phyloP scores from a whole-genome alignment of 805 yeast species.

The Nakazawaea peltata region DNA sequence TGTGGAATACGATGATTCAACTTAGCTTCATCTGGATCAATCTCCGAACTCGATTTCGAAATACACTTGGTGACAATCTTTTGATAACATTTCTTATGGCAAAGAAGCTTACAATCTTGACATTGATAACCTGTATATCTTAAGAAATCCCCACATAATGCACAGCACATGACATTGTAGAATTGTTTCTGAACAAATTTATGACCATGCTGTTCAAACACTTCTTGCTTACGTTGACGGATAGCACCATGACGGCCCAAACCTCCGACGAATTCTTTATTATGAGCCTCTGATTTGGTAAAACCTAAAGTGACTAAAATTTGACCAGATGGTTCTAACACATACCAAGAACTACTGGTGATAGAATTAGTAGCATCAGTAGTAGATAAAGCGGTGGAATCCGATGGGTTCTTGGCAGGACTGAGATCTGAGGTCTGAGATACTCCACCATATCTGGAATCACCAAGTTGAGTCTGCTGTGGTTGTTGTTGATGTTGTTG shows the following conservation, averaged over 20 bases:
- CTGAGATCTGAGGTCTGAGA: background rate
- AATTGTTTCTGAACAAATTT: slow-evolving; percentile 93
- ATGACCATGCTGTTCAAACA: slow-evolving; percentile 94
- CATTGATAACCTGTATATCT: slow-evolving; percentile 83
- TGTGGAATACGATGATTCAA: slow-evolving; percentile 96
- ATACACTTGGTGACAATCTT: slow-evolving; percentile 81
- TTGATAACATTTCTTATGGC: slow-evolving; percentile 75
- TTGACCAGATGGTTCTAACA: slow-evolving; percentile 92
- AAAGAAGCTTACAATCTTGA: slow-evolving; percentile 73
- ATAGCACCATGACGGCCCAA: slow-evolving; percentile 97
- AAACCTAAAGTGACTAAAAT: slow-evolving; percentile 72
- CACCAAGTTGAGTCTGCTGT: slow-evolving; percentile 1
- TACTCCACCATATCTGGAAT: background rate
- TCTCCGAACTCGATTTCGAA: slow-evolving; percentile 63
- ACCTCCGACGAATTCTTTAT: slow-evolving; percentile 48
- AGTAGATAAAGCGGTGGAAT: background rate
- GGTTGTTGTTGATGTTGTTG: slow-evolving; percentile 13
- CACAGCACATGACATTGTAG: slow-evolving; percentile 95
- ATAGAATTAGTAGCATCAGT: slow-evolving; percentile 14
- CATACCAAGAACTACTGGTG: slow-evolving; percentile 75
- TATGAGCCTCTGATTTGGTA: slow-evolving; percentile 50
- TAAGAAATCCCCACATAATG: slow-evolving; percentile 92
- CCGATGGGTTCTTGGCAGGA: background rate
- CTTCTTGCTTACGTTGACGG: slow-evolving; percentile 84
- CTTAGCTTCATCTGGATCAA: slow-evolving; percentile 66